Conservation (phyloP, 345 rosid genomes). For the Stellera chamaejasme region DNA sequence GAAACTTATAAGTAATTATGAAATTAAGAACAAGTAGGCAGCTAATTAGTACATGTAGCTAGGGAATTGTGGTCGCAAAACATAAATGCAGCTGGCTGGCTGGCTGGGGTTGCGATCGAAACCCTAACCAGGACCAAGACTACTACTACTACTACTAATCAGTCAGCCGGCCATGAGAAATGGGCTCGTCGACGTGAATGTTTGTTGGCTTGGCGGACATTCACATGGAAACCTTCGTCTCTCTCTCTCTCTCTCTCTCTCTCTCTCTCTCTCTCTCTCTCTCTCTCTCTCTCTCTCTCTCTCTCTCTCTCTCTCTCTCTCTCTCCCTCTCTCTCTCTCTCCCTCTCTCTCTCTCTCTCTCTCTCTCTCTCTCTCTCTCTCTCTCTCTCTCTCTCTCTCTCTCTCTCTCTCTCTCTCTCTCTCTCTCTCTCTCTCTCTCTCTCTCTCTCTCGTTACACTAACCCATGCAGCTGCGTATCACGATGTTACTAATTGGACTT, state of each 20-base stretch:
- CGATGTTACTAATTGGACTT: slow-evolving; percentile 2
- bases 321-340: background rate
- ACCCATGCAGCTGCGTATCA: slow-evolving; percentile 12
- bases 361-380: background rate
- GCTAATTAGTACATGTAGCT: no score
- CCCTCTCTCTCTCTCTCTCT: background rate
- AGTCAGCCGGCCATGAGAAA: slow-evolving; percentile 21
- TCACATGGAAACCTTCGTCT: slow-evolving; percentile 36
- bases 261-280: background rate
- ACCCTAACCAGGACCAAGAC: slow-evolving; percentile 32
- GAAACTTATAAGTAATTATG: no score
- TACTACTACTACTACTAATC: background rate
- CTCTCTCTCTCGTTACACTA: slow-evolving; percentile 8
- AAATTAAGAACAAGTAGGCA: no score
- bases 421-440: background rate
- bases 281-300: background rate
- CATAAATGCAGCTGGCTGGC: background rate
- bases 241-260: background rate
- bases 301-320: background rate
- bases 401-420: background rate
- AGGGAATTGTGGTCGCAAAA: no score
- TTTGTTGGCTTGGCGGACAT: slow-evolving; percentile 54
- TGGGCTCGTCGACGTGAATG: slow-evolving; percentile 50
- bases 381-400: background rate
- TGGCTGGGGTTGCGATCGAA: slow-evolving; percentile 19